Base-by-base conservation (phyloP, 179 eudicot genomes). In the Vitellaria paradoxa region DNA sequence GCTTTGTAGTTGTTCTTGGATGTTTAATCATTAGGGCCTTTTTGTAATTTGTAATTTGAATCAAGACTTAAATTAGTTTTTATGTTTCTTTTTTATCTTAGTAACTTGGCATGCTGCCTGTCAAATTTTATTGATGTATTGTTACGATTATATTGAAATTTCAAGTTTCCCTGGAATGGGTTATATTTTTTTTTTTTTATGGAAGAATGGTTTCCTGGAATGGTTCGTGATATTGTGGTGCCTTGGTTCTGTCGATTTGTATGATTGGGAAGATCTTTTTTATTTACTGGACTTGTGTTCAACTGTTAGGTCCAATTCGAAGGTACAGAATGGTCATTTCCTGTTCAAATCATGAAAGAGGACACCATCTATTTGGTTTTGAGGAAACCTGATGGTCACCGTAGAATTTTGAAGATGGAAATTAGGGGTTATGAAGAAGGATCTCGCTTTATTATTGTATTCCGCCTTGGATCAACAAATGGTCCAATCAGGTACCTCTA, bases 371-470 rank as follows among this genome's bases (percentile, higher is more conserved):
- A 78, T 67, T 80, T 96, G 65, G 88, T 84, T 69, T 84, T 96
- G 83, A 88, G 89, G 75, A 86, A 84, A 79, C 82, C 76, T 74
- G 84, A 86, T 71, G 90, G 96, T 65, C 79, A 82, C 13, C 85
- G 90, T 71, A 84, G 81, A 78, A 80, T 83, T 81, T 53, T 96
- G 72, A 90, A 79, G 85, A 83, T 85, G 57, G 99, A 96, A 86
- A 86, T 96, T 82, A 95, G 99, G 63, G 98, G 99, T 37, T 91
- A 92, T 76, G 99, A 96, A 79, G 99, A 96, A 85, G 99, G 99
- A 76, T 96, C 99, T 6, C 97, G 99, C 52, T 96, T 94, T 84
- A 82, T 91, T 84, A 93, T 94, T 80, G 97, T 96, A 47, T 93
- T 96, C 77, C 98, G 99, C 76, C 90, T 81, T 66, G 97, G 97